phyloP scores from a whole-genome alignment of 345 rosid genomes.

The Eucalyptus globulus region DNA sequence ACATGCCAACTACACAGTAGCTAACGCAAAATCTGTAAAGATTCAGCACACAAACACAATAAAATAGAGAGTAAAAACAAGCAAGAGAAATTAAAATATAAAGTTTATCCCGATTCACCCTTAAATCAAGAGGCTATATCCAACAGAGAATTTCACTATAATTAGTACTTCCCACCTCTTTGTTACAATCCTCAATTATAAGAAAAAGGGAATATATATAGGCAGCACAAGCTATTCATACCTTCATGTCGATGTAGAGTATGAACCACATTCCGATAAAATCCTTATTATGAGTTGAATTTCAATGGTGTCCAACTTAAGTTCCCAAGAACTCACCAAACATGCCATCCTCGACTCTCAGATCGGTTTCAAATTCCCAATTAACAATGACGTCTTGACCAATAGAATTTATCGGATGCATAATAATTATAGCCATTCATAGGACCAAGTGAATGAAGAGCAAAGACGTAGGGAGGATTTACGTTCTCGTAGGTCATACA shows the following conservation, averaged over 20 bases:
- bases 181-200: neutral
- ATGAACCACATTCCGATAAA: neutral
- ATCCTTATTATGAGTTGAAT: neutral
- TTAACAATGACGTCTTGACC: neutral
- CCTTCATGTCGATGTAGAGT: too few species aligned
- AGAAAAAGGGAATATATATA: neutral
- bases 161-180: neutral
- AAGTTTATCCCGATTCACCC: neutral
- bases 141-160: neutral
- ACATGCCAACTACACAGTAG: neutral
- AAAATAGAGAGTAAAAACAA: neutral
- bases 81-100: neutral
- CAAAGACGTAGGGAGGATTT: neutral
- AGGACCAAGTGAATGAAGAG: neutral
- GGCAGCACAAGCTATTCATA: neutral
- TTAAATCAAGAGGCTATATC: neutral
- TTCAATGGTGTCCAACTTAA: neutral
- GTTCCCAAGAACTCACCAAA: neutral
- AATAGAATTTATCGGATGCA: neutral
- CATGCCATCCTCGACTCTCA: neutral
- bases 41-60: neutral
- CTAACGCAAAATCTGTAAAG: neutral
- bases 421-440: neutral
- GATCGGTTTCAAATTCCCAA: neutral
- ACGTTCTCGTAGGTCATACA: neutral